Conservation (phyloP, 2,329 filamentous ascomycete genomes). For the Fusarium newnesense region DNA sequence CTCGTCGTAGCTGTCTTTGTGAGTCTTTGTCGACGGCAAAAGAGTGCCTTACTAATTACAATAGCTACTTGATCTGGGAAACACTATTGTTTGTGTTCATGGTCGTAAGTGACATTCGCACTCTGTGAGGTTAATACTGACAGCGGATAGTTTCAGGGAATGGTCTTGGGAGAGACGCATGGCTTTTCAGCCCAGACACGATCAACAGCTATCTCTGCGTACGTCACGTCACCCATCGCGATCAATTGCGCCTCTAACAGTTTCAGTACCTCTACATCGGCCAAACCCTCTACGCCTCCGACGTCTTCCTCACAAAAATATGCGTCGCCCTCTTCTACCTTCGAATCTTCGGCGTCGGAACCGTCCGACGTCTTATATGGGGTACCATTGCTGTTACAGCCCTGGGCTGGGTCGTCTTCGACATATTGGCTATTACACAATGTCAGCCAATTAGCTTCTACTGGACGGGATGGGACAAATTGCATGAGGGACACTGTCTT, state of each 20-base stretch:
- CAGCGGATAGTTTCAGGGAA: neutral
- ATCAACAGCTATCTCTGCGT: slow-evolving; percentile 2
- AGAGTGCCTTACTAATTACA: rapidly evolving
- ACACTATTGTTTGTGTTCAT: neutral
- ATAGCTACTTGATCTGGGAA: neutral
- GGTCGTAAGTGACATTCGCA: neutral
- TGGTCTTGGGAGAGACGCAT: slow-evolving; percentile 13
- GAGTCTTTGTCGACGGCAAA: rapidly evolving
- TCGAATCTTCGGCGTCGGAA: slow-evolving; percentile 15
- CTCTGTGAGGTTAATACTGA: neutral
- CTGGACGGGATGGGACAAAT: slow-evolving; percentile 14
- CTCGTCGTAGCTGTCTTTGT: neutral
- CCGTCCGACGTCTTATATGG: slow-evolving; percentile 8
- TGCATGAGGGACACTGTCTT: slow-evolving; percentile 3
- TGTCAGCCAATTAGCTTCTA: slow-evolving; percentile 14
- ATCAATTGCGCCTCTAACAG: neutral
- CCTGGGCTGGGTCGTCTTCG: neutral
- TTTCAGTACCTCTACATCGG: neutral
- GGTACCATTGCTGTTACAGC: neutral
- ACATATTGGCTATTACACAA: neutral
- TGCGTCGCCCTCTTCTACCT: slow-evolving; percentile 23
- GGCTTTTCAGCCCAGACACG: neutral
- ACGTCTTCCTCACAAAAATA: slow-evolving; percentile 1
- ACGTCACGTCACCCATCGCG: rapidly evolving
- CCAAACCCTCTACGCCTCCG: slow-evolving; percentile 15